Conservation (phyloP, 805 yeast species). For the Metschnikowia noctiluminum region DNA sequence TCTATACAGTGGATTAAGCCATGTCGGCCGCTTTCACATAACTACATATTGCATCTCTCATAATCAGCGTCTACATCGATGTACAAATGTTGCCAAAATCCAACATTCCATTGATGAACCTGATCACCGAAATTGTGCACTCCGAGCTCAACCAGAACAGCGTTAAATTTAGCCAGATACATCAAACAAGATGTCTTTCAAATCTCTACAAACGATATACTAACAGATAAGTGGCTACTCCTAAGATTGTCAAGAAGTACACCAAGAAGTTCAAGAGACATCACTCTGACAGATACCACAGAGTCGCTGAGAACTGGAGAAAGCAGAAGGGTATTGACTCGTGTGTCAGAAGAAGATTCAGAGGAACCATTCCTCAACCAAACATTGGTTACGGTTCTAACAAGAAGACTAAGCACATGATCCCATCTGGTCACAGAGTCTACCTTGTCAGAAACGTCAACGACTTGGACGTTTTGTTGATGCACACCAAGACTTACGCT, state of each 20-base stretch:
- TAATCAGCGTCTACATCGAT: no score
- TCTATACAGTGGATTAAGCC: background rate
- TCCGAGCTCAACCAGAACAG: background rate
- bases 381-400: conserved; percentile 99
- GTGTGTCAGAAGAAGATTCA: conserved; percentile 99
- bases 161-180: background rate
- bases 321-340: conserved; percentile 99
- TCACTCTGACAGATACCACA: conserved; percentile 99
- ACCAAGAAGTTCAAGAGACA: conserved; percentile 99
- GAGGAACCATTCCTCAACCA: conserved; percentile 99
- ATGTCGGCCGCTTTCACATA: background rate
- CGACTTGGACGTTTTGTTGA: conserved; percentile 91
- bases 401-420: conserved; percentile 95
- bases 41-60: no score
- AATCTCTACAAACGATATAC: conserved; percentile 12
- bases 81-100: no score
- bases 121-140: background rate
- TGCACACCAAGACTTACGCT: conserved; percentile 98
- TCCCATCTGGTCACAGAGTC: conserved; percentile 98
- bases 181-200: background rate
- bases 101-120: no score
- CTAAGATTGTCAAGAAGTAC: conserved; percentile 99
- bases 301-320: conserved; percentile 99
- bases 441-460: conserved; percentile 87
- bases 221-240: conserved; percentile 80